phyloP scores from a whole-genome alignment of 1,284 basidiomycete genomes.

The Tremellales sp. region DNA sequence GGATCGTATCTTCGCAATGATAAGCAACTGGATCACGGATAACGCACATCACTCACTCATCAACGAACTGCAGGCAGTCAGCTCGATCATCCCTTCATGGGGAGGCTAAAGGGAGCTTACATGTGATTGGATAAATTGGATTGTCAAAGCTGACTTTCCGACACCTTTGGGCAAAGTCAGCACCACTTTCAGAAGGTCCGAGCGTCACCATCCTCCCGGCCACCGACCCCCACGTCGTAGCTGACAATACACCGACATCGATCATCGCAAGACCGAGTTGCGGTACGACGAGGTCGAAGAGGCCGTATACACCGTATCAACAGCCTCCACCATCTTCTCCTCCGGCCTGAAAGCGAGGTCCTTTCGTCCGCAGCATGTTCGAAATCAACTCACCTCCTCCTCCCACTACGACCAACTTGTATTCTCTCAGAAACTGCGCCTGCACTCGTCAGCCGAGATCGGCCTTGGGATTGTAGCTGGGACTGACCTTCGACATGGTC shows the following conservation, averaged over 20 bases:
- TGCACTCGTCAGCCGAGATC: conserved; percentile 33
- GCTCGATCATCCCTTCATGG: not conserved
- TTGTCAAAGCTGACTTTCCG: conserved; percentile 87
- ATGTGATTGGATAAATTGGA: conserved; percentile 85
- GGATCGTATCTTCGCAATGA: conserved; percentile 66
- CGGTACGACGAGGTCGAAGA: too few species aligned
- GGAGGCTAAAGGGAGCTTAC: conserved; percentile 16
- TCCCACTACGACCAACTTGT: conserved; percentile 95
- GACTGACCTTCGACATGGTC: not conserved
- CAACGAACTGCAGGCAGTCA: conserved; percentile 68
- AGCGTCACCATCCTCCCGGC: too few species aligned
- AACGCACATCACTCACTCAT: conserved; percentile 56
- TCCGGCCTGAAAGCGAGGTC: not conserved
- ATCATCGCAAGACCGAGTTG: too few species aligned
- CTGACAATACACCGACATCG: too few species aligned
- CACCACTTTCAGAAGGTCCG: too few species aligned
- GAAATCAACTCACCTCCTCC: conserved; percentile 82
- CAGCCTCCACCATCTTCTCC: not conserved
- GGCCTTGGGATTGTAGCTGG: not conserved
- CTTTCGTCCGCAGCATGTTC: conserved; percentile 1
- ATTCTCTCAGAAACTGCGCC: conserved; percentile 91
- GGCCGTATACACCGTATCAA: not conserved
- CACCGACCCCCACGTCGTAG: too few species aligned
- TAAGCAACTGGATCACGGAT: not conserved
- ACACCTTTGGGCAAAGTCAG: too few species aligned